phyloP scores from a whole-genome alignment of 371 early-diverging fungal species.

The Blyttiomyces sp. region DNA sequence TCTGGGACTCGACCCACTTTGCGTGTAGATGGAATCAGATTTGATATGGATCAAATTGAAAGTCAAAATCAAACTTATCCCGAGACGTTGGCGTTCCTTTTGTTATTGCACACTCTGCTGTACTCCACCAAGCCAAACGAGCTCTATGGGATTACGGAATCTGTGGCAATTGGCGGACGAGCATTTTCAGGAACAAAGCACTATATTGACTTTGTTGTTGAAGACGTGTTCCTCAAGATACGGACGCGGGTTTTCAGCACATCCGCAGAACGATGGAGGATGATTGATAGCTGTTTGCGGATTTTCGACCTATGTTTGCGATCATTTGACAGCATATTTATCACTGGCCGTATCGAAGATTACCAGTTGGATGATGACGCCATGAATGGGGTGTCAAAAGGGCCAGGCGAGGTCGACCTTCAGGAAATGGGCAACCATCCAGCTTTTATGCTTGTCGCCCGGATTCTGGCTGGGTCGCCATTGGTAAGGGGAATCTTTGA shows the following conservation, averaged over 20 bases:
- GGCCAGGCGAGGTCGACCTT: neutral
- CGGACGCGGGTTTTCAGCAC: slow-evolving; percentile 63
- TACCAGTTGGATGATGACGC: slow-evolving; percentile 6
- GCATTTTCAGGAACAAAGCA: slow-evolving; percentile 61
- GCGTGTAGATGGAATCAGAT: slow-evolving; percentile 53
- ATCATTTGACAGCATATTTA: slow-evolving; percentile 65
- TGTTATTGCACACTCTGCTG: slow-evolving; percentile 64
- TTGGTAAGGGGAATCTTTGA: slow-evolving; percentile 65
- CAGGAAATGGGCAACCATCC: slow-evolving; percentile 55
- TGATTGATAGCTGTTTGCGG: slow-evolving; percentile 68
- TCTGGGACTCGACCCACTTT: neutral
- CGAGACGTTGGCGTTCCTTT: slow-evolving; percentile 78
- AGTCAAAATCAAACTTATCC: slow-evolving; percentile 68
- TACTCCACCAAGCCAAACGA: slow-evolving; percentile 15
- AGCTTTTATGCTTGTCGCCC: slow-evolving; percentile 77
- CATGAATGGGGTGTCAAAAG: neutral
- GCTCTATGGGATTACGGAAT: neutral
- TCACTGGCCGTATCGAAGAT: slow-evolving; percentile 18
- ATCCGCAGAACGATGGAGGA: slow-evolving; percentile 71
- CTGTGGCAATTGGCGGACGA: neutral
- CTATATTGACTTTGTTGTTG: slow-evolving; percentile 76
- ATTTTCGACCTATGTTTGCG: slow-evolving; percentile 74
- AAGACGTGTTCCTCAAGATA: slow-evolving; percentile 73
- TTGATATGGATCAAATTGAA: slow-evolving; percentile 78
- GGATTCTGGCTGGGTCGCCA: slow-evolving; percentile 73